Base-by-base conservation (phyloP, 805 yeast species). In the Hermanozyma aechmeae region DNA sequence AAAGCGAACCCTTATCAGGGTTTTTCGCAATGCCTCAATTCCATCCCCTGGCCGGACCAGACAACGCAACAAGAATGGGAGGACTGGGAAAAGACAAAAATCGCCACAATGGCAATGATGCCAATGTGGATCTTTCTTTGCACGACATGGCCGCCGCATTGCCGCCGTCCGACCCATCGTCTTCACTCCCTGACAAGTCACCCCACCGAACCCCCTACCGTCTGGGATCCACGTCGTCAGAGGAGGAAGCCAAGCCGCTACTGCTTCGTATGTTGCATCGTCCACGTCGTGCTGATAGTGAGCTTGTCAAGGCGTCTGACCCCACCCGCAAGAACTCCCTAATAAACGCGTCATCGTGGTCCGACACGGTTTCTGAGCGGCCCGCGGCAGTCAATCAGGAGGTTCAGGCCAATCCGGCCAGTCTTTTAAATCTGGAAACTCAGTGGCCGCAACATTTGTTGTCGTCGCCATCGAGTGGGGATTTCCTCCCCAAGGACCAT, bases 191-290 rank as follows among this genome's bases (percentile, higher is more conserved):
- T n/a, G n/a, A n/a, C n/a, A n/a, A n/a, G n/a, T n/a, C n/a, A n/a
- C n/a, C n/a, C n/a, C n/a, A n/a, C n/a, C n/a, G n/a, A n/a, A n/a
- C 15, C 23, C 14, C 26, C 2, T 28, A 32, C 24, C 28, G 31
- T 9, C 20, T 24, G 25, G 21, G 26, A 21, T 24, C 32, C 11
- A 15, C 24, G 14, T 27, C 26, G 32, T 16, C 35, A 15, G 26
- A 27, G 31, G 33, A 32, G n/a, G 31, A 24, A 10, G 31, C 38
- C 9, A 10, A 7, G 10, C 52, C 58, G 9, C 44, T 50, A 15
- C 56, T 62, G 4, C 43, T 61, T 45, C 48, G 50, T 28, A 51
- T 58, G 34, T 51, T 61, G 37, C 65, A 61, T 35, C 58, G 54
- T 33, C 68, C 68, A 10, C 40, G 55, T 15, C 37, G 68, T 23